Conservation (phyloP, 2,329 filamentous ascomycete species). For the Phaeosphaeriaceae sp. region DNA sequence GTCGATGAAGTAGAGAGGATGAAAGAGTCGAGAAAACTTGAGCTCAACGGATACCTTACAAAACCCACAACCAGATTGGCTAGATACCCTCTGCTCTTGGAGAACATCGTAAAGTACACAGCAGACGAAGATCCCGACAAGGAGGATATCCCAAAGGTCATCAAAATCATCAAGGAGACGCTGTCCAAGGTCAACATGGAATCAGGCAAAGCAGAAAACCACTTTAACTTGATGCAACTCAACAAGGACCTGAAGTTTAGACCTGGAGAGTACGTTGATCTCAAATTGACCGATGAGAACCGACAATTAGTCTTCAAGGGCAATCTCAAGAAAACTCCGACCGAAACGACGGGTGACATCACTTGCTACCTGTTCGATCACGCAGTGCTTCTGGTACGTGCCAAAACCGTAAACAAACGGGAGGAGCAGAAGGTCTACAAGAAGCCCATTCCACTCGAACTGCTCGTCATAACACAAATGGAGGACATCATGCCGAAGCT, state of each 20-base stretch:
- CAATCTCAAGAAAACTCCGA: constrained; percentile 88
- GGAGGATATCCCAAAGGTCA: constrained; percentile 88
- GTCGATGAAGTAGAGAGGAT: constrained; percentile 96
- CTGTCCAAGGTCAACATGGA: constrained; percentile 90
- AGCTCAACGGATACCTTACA: constrained; percentile 95
- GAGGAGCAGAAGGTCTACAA: constrained; percentile 96
- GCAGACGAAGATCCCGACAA: constrained; percentile 88
- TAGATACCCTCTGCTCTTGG: constrained; percentile 88
- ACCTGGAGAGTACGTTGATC: constrained; percentile 86
- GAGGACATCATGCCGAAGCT: constrained; percentile 87
- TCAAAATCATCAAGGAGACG: constrained; percentile 85
- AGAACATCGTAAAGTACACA: constrained; percentile 91
- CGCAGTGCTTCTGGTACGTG: constrained; percentile 86
- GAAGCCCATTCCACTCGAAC: constrained; percentile 91
- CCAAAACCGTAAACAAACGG: constrained; percentile 89
- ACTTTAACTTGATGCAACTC: constrained; percentile 91
- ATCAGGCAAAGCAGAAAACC: constrained; percentile 96
- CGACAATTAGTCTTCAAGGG: constrained; percentile 95
- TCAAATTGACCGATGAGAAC: constrained; percentile 92
- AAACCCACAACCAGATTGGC: constrained; percentile 96
- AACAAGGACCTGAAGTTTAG: constrained; percentile 92
- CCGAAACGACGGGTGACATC: constrained; percentile 81
- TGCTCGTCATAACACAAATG: constrained; percentile 95
- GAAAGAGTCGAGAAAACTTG: constrained; percentile 95
- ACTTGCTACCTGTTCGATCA: constrained; percentile 97